Evolutionary conservation across 495 filamentous ascomycete genomes (phyloP).

Genomic region (Glonium stellatum): DNA sequence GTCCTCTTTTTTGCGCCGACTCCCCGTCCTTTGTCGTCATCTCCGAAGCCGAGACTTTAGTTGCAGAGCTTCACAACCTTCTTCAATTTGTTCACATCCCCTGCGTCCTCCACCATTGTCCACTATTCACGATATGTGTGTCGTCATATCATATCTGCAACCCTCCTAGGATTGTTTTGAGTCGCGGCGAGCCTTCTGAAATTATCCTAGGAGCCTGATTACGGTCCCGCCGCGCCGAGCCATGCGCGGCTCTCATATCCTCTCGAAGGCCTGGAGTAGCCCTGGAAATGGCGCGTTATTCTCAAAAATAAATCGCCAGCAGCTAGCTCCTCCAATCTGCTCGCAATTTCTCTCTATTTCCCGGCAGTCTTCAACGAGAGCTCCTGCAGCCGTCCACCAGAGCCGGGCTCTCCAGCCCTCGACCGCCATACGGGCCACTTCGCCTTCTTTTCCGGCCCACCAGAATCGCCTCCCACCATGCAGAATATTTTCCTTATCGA

Average conservation of each 20-base stretch:
- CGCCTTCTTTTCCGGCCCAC: not conserved
- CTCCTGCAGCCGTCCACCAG: not conserved
- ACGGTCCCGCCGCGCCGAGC: slow-evolving; percentile 4
- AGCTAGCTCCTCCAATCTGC: not conserved
- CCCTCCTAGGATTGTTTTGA: not conserved
- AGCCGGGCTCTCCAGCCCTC: not conserved
- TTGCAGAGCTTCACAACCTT: not conserved
- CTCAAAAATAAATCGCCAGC: slow-evolving; percentile 27
- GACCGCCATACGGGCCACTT: not conserved
- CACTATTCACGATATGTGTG: not conserved
- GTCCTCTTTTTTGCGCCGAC: not conserved
- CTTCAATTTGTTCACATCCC: not conserved
- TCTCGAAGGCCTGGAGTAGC: slow-evolving; percentile 31
- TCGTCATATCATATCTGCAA: not conserved
- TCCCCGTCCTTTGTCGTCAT: not conserved
- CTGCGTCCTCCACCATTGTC: not conserved
- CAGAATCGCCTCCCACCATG: slow-evolving; percentile 1
- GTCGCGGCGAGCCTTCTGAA: not conserved
- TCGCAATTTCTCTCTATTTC: not conserved
- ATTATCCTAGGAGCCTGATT: not conserved
- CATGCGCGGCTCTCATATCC: slow-evolving; percentile 26
- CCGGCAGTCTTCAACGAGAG: slow-evolving; percentile 2
- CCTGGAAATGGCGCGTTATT: slow-evolving; percentile 34
- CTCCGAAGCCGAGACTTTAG: not conserved
- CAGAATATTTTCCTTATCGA: slow-evolving; percentile 19